Conservation (phyloP, 495 filamentous ascomycete genomes). For the Annulohypoxylon nitens region DNA sequence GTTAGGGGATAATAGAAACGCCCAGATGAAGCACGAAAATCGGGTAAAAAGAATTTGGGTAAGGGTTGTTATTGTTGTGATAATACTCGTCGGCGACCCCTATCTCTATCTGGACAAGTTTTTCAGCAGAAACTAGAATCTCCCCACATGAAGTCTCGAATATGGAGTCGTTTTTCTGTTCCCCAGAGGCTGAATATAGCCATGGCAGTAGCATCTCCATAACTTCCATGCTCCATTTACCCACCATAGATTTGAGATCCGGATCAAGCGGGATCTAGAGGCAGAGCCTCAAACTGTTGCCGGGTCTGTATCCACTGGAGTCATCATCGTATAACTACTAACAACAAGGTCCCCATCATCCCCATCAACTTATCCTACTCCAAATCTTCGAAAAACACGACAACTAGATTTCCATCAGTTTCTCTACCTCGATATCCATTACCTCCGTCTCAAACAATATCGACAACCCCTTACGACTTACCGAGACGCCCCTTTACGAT, state of each 20-base stretch:
- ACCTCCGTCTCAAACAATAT: background rate
- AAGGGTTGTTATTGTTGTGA: slow-evolving; percentile 14
- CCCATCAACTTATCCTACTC: slow-evolving; percentile 8
- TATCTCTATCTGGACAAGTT: slow-evolving; percentile 25
- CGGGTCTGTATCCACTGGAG: slow-evolving; percentile 35
- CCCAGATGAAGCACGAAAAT: background rate
- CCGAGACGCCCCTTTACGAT: background rate
- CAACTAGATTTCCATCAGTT: background rate
- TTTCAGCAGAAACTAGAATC: slow-evolving; percentile 21
- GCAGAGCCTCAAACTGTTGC: slow-evolving; percentile 31
- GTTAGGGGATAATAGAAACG: slow-evolving; percentile 18
- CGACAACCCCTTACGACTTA: background rate
- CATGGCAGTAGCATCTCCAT: slow-evolving; percentile 21
- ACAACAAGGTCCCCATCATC: slow-evolving; percentile 21
- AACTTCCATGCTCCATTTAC: slow-evolving; percentile 34
- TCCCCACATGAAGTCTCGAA: slow-evolving; percentile 35
- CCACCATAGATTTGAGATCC: slow-evolving; percentile 36
- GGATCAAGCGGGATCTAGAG: slow-evolving; percentile 45
- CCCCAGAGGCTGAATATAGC: slow-evolving; percentile 30
- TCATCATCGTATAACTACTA: slow-evolving; percentile 25
- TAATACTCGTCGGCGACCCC: slow-evolving; percentile 26
- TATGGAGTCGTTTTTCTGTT: slow-evolving; percentile 38
- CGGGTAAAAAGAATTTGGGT: background rate
- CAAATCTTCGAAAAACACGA: slow-evolving; percentile 4
- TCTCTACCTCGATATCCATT: slow-evolving; percentile 3